Evolutionary conservation across 148 eudicot species (phyloP).

Genomic region (Fagopyrum esculentum): DNA sequence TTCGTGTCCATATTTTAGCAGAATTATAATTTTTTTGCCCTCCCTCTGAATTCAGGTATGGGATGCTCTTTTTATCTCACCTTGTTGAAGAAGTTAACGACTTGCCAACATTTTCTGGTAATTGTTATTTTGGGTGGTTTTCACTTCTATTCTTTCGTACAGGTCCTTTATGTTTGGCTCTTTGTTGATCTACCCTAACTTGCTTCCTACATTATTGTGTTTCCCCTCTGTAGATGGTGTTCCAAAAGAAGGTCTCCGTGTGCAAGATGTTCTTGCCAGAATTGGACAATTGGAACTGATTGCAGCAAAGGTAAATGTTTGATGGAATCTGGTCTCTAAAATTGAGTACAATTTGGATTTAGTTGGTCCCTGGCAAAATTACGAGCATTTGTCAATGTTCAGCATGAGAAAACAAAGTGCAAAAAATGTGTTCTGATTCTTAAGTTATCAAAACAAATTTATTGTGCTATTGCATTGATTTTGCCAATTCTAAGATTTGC

Average conservation of each 20-base stretch:
- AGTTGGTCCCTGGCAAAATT: not conserved
- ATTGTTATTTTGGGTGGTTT: constrained; percentile 10
- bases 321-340: not conserved
- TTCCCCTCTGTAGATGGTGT: constrained; percentile 61
- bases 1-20: not conserved
- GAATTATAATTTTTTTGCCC: not conserved
- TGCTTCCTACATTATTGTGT: constrained; percentile 2
- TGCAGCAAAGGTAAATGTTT: constrained; percentile 60
- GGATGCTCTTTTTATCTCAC: constrained; percentile 67
- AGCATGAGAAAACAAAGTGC: not conserved
- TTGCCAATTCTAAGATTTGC: not conserved
- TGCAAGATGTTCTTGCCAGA: constrained; percentile 86
- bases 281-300: constrained; percentile 53
- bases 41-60: constrained; percentile 43
- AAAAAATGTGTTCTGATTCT: not conserved
- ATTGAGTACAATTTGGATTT: not conserved
- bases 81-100: constrained; percentile 70
- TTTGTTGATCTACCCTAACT: not conserved
- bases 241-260: constrained; percentile 85
- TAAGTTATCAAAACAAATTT: not conserved
- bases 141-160: not conserved
- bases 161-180: not conserved
- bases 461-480: not conserved
- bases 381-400: not conserved
- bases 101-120: constrained; percentile 73